These are phyloP conservation scores for Picea abies DNA, from an alignment of 83 land plant genomes.

Conservation along the genomic window DNA sequence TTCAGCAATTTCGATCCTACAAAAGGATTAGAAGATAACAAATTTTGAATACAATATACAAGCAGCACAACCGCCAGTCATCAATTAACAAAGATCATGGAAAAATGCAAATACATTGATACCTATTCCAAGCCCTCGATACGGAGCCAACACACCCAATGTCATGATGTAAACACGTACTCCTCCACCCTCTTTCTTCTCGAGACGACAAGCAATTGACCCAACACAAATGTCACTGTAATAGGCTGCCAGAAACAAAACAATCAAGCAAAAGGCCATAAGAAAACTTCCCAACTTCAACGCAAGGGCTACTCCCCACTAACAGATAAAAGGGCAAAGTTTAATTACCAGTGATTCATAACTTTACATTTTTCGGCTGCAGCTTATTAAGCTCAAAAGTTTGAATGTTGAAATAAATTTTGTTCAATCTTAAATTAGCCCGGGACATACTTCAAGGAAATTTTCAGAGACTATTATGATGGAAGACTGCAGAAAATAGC, in stretches of 20 bases:
- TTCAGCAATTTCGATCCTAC: constrained; percentile 89
- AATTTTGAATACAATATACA: not conserved
- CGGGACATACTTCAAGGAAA: no score
- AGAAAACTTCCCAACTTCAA: not conserved
- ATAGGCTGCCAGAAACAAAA: constrained; percentile 66
- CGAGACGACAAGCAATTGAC: constrained; percentile 95
- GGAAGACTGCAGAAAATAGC: no score
- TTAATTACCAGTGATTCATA: not conserved
- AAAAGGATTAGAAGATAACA: constrained; percentile 1
- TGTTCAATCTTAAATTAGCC: no score
- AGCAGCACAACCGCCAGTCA: not conserved
- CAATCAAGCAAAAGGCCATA: not conserved
- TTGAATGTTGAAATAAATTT: no score
- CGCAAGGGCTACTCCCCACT: not conserved
- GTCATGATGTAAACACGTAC: constrained; percentile 94
- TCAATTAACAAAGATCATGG: no score
- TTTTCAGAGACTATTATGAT: no score
- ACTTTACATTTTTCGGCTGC: not conserved
- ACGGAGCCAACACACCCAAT: constrained; percentile 94
- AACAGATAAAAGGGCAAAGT: not conserved
- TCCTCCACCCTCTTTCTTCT: constrained; percentile 83
- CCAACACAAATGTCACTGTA: constrained; percentile 97
- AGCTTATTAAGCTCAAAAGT: not conserved
- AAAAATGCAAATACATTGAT: not conserved
- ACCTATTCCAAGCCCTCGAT: constrained; percentile 95